Base-by-base conservation (phyloP, 768 basidiomycete species). In the Tremella fuciformis region DNA sequence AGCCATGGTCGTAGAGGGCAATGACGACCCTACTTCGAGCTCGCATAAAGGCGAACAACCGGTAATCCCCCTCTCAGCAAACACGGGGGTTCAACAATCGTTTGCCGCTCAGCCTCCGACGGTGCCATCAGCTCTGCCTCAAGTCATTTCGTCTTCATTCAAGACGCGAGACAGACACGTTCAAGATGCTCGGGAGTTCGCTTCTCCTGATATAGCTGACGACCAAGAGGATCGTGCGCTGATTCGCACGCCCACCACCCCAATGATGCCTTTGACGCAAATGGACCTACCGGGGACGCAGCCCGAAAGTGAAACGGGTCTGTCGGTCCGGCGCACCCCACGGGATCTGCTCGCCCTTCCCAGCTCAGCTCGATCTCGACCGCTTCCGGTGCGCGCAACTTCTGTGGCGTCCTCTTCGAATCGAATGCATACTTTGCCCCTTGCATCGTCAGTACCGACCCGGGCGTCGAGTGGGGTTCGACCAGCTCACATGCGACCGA, bases 171-270 rank as follows among this genome's bases (percentile, higher is more conserved):
- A 34, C 29, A 34, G 29, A 34, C 29, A 34, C 29, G 29, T 11
- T 34, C 42, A 22, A 15, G 50, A n/a, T n/a, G n/a, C 39, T 41
- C 42, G 15, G n/a, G 50, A 64, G 2, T 69, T 66, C 48, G 48
- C 40, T 8, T 19, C 21, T 13, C 53, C 55, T 13, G 62, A 66
- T 37, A 29, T 49, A 15, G 58, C 58, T 4, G 66, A 67, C 19
- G 66, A 67, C 46, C 40, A 55, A 2, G 63, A 65, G 21, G 69
- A 70, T 53, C 63, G 69, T 6, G 22, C 51, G n/a, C 22, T 52
- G n/a, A n/a, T 52, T 29, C 51, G 24, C n/a, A 34, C 51, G 8
- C 42, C 42, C 6, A 46, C 42, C 42, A 46, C 42, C 6, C 42
- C 42, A 22, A 22, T 8, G 6, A 6, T 46, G 22, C 21, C 21